These are phyloP conservation scores for Irpex rosettiformis DNA, from an alignment of 1,284 basidiomycete species.

Conservation along the genomic window DNA sequence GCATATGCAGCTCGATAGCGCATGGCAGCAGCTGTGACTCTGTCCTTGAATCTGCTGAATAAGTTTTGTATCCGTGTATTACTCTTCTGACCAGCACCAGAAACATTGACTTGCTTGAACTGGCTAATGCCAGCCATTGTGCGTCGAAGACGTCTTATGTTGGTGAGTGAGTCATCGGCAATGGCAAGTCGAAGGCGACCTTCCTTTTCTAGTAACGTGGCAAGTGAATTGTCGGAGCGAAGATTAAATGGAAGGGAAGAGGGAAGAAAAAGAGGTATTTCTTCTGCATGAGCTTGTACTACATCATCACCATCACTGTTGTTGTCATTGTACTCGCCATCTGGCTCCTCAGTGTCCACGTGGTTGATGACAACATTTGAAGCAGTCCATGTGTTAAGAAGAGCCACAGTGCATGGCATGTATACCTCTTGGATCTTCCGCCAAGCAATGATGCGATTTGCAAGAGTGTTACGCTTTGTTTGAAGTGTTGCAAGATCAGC, in stretches of 20 bases:
- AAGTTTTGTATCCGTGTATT: conserved; percentile 13
- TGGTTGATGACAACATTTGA: background rate
- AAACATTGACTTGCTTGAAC: conserved; percentile 8
- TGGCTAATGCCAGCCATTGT: background rate
- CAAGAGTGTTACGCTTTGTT: conserved; percentile 6
- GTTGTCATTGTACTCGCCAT: background rate
- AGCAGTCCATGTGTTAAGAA: background rate
- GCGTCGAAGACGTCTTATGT: conserved; percentile 10
- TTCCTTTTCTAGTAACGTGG: conserved; percentile 10
- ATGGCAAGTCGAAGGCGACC: conserved; percentile 9
- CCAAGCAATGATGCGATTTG: conserved; percentile 6
- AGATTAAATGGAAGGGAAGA: conserved; percentile 2
- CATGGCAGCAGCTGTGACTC: background rate
- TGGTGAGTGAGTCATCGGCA: conserved; percentile 12
- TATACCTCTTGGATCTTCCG: conserved; percentile 9
- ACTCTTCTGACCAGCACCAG: conserved; percentile 8
- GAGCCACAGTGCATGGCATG: conserved; percentile 7
- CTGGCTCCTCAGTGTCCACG: background rate
- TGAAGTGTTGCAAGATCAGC: conserved; percentile 1
- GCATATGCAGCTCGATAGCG: conserved; percentile 13
- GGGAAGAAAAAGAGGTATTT: conserved; percentile 6
- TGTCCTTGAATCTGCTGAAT: conserved; percentile 3
- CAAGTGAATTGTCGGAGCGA: conserved; percentile 20
- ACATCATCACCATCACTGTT: background rate
- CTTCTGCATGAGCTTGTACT: background rate